These are phyloP conservation scores for Artemisia tridentata DNA, from an alignment of 129 eudicot species.

Conservation along the genomic window DNA sequence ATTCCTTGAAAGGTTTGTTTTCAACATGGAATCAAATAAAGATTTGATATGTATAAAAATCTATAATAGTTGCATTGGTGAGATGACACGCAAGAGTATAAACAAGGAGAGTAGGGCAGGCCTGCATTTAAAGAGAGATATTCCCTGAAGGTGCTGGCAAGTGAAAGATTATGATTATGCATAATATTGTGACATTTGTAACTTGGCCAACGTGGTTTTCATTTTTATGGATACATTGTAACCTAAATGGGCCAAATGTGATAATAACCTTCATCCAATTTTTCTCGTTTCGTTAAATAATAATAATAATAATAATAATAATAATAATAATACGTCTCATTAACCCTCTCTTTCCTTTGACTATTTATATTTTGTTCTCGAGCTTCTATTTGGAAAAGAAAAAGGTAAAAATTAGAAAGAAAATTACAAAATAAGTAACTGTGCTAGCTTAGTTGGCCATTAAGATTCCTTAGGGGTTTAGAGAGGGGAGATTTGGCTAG, in stretches of 20 bases:
- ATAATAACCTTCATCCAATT: conserved; percentile 7
- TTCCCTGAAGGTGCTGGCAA: conserved; percentile 48
- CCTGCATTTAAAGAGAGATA: conserved; percentile 31
- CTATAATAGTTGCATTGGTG: conserved; percentile 24
- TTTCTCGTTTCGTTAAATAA: not conserved
- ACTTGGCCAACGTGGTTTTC: conserved; percentile 3
- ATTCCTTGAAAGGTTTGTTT: too few species aligned
- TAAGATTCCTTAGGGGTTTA: too few species aligned
- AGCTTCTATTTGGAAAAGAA: too few species aligned
- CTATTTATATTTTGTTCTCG: too few species aligned
- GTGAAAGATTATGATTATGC: conserved; percentile 2
- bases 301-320: too few species aligned
- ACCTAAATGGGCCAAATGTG: conserved; percentile 17
- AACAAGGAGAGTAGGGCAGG: conserved; percentile 31
- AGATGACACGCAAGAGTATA: conserved; percentile 32
- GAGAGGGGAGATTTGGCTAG: too few species aligned
- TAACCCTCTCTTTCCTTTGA: not conserved
- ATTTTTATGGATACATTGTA: not conserved
- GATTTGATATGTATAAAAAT: conserved; percentile 30
- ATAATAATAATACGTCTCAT: too few species aligned
- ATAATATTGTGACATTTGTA: conserved; percentile 24
- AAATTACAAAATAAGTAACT: too few species aligned
- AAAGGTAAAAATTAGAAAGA: too few species aligned
- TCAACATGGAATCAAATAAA: conserved; percentile 1
- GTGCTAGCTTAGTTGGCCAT: too few species aligned